A percentile compares a stretch with the other conserved stretches of the same genome.
phyloP scores from a whole-genome alignment of 768 basidiomycete genomes.

The Pisolithus albus region DNA sequence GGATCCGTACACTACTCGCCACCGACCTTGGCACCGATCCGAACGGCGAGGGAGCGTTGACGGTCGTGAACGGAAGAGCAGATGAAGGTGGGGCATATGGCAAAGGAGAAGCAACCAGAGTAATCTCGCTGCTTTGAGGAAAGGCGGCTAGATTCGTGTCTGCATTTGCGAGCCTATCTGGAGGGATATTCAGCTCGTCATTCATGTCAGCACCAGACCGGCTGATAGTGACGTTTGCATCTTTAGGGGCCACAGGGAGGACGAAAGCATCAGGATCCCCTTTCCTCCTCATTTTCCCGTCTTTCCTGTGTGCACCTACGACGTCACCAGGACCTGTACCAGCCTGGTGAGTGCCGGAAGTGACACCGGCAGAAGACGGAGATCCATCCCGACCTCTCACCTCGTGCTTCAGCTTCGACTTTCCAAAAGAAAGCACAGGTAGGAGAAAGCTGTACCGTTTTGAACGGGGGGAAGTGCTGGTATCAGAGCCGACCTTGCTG shows the following conservation, averaged over 20 bases:
- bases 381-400: background rate
- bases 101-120: background rate
- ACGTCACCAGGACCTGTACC: background rate
- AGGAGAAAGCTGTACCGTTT: slow-evolving; percentile 1
- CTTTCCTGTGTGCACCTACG: background rate
- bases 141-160: background rate
- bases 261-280: background rate
- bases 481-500: background rate
- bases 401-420: background rate
- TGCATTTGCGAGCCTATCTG: background rate
- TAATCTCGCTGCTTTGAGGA: background rate
- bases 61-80: background rate
- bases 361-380: slow-evolving; percentile 14
- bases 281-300: background rate
- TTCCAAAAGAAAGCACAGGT: background rate
- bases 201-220: background rate
- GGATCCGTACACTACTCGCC: background rate
- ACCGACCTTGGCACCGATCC: background rate
- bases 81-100: background rate
- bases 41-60: background rate
- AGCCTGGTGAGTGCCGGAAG: slow-evolving; percentile 13
- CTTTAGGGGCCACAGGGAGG: background rate
- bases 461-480: background rate
- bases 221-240: background rate
- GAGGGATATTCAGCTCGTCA: background rate